These are phyloP conservation scores for Lupinus albus DNA, from an alignment of 306 rosid genomes.

Conservation along the genomic window DNA sequence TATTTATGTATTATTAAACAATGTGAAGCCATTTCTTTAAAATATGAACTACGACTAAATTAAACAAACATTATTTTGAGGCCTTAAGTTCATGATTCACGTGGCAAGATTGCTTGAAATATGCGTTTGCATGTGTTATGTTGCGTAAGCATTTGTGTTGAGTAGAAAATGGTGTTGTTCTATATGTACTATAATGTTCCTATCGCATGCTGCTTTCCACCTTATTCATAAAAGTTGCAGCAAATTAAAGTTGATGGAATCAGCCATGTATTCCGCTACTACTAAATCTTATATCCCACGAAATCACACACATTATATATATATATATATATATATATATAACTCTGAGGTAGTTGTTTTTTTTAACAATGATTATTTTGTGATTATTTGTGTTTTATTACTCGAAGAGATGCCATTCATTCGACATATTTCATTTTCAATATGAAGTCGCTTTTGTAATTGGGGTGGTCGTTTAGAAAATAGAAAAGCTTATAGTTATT, in stretches of 20 bases:
- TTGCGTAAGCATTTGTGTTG: slow-evolving; percentile 2
- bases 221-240: neutral
- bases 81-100: neutral
- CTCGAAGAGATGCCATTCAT: neutral
- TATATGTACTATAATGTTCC: neutral
- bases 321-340: too few relatives aligned
- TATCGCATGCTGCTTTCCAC: neutral
- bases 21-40: neutral
- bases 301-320: neutral
- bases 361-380: too few relatives aligned
- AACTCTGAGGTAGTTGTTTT: too few relatives aligned
- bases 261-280: neutral
- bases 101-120: neutral
- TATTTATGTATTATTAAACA: neutral
- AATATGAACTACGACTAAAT: too few relatives aligned
- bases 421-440: slow-evolving; percentile 13
- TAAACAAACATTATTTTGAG: neutral
- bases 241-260: neutral
- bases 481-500: neutral
- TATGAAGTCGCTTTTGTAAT: neutral
- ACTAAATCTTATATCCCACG: neutral
- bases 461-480: slow-evolving; percentile 18
- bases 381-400: neutral
- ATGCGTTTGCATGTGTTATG: slow-evolving; percentile 10
- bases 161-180: neutral